Conservation (phyloP, 305 asterid genomes). For the Striga hermonthica region DNA sequence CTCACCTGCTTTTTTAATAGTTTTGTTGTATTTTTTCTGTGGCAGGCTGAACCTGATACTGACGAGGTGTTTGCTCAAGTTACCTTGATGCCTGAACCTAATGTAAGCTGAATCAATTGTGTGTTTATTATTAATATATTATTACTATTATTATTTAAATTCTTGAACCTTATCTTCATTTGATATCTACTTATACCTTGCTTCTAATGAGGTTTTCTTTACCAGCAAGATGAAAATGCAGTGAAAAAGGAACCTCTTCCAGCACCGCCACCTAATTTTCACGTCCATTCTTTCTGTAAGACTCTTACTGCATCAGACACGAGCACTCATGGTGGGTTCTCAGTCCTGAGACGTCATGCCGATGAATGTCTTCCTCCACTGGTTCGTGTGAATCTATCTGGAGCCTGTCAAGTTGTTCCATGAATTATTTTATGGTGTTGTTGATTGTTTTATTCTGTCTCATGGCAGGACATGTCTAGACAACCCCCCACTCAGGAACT, state of each 20-base stretch:
- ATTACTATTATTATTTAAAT: neutral
- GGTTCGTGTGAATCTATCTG: constrained; percentile 44
- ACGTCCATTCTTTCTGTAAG: constrained; percentile 88
- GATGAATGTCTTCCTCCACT: constrained; percentile 90
- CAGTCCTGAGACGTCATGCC: constrained; percentile 89
- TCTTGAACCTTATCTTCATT: constrained; percentile 1
- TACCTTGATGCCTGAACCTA: constrained; percentile 67
- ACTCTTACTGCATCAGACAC: constrained; percentile 94
- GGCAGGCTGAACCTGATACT: constrained; percentile 90
- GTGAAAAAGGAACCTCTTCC: constrained; percentile 60
- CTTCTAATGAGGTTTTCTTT: constrained; percentile 23
- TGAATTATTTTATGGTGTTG: constrained; percentile 13
- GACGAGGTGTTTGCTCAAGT: constrained; percentile 92
- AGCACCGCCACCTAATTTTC: constrained; percentile 52
- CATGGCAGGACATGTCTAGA: constrained; percentile 37
- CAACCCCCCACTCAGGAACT: constrained; percentile 16
- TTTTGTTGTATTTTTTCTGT: constrained; percentile 3
- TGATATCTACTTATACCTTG: constrained; percentile 6
- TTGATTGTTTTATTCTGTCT: constrained; percentile 21
- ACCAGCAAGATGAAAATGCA: constrained; percentile 71
- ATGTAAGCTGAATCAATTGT: constrained; percentile 42
- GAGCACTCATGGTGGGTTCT: constrained; percentile 94
- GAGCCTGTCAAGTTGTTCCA: neutral
- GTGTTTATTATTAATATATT: too few relatives aligned
- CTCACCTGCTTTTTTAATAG: neutral